These are phyloP conservation scores for Leishmania aethiopica DNA, from an alignment of 208 protist species.

Conservation along the genomic window DNA sequence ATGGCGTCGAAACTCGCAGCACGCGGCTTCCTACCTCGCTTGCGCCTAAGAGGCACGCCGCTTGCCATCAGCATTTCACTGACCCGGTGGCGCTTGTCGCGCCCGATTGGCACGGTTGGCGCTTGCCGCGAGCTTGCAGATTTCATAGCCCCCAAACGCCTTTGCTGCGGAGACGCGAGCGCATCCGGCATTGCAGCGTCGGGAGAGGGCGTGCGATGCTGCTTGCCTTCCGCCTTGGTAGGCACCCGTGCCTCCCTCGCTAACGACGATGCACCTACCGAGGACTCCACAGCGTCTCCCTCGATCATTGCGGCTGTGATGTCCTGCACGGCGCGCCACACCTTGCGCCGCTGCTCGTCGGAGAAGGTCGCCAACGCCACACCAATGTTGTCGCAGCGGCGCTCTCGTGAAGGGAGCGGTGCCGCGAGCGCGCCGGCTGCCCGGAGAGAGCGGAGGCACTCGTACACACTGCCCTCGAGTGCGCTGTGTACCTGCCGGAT, in stretches of 20 bases:
- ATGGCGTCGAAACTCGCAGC: neutral
- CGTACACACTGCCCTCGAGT: conserved; percentile 13
- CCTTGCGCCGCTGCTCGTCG: conserved; percentile 2
- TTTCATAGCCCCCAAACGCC: neutral
- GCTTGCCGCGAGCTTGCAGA: too few species aligned
- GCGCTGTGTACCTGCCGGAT: neutral
- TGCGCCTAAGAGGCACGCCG: neutral
- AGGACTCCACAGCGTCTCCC: neutral
- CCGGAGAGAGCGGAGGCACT: conserved; percentile 22
- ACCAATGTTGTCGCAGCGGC: neutral
- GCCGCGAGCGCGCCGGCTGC: conserved; percentile 9
- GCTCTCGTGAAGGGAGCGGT: neutral
- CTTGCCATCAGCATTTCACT: neutral
- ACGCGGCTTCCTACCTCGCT: neutral
- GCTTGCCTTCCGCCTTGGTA: neutral
- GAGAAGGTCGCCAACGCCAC: neutral
- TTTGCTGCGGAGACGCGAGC: neutral
- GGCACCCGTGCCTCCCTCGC: neutral
- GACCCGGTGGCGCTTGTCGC: neutral
- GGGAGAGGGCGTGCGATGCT: neutral
- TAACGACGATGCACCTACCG: neutral
- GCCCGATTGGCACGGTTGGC: neutral
- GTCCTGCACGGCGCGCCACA: conserved; percentile 1
- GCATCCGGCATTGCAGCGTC: neutral
- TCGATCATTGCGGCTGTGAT: neutral